Evolutionary conservation across 805 yeast species (phyloP).

Genomic region (Millerozyma miso): DNA sequence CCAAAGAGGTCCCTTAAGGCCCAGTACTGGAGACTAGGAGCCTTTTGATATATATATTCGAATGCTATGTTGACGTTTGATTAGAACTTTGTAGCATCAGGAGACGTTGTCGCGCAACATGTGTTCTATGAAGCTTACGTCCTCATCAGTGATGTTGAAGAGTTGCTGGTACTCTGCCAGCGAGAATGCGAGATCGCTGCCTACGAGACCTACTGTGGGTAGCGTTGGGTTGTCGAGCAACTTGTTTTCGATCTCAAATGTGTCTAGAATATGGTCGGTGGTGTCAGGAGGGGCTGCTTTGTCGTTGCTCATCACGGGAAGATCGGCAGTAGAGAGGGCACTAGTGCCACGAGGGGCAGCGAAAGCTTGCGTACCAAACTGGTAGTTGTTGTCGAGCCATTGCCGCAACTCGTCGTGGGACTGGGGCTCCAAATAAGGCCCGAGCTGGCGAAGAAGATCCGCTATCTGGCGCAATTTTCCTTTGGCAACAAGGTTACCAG

Average conservation of each 20-base stretch:
- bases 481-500: slow-evolving; percentile 19
- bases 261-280: background rate
- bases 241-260: background rate
- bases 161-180: background rate
- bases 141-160: background rate
- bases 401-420: background rate
- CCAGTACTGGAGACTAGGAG: too few species aligned
- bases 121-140: background rate
- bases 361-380: background rate
- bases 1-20: too few species aligned
- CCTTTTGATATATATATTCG: too few species aligned
- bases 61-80: too few species aligned
- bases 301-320: too few species aligned
- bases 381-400: background rate
- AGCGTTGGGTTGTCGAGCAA: background rate
- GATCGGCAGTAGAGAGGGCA: background rate
- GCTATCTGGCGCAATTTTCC: slow-evolving; percentile 15
- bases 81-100: too few species aligned
- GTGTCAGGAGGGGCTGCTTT: background rate
- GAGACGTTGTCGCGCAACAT: background rate
- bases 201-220: background rate
- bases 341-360: background rate
- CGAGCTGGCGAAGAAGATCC: background rate
- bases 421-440: background rate
- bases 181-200: background rate